These are phyloP conservation scores for Mycena belliarum DNA, from an alignment of 768 basidiomycete genomes.

Conservation along the genomic window DNA sequence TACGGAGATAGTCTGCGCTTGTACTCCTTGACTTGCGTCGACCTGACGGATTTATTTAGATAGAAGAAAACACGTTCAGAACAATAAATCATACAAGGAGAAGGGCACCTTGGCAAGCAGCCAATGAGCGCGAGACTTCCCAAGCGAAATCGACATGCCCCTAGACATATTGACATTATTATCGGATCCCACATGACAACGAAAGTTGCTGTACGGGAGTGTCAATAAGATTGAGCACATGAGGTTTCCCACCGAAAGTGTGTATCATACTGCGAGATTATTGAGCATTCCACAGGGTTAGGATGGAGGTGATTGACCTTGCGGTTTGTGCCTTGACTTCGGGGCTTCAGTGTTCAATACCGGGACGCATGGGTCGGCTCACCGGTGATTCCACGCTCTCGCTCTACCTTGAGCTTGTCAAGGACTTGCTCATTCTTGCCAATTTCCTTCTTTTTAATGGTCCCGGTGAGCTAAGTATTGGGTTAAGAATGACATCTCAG, in stretches of 20 bases:
- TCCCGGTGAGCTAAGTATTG: constrained; percentile 72
- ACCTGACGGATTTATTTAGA: constrained; percentile 54
- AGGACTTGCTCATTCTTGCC: constrained; percentile 83
- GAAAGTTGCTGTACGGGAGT: constrained; percentile 65
- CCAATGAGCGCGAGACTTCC: constrained; percentile 91
- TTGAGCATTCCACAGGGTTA: constrained; percentile 8
- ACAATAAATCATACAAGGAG: constrained; percentile 43
- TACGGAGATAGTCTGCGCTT: constrained; percentile 96
- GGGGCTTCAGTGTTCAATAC: not conserved
- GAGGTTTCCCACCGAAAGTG: constrained; percentile 48
- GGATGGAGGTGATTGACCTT: constrained; percentile 47
- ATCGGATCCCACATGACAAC: not conserved
- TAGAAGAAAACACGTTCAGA: not conserved
- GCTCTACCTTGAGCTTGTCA: constrained; percentile 95
- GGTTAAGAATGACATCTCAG: constrained; percentile 15
- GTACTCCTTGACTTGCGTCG: constrained; percentile 96
- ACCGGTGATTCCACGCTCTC: constrained; percentile 96
- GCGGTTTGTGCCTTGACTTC: constrained; percentile 95
- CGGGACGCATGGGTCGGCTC: constrained; percentile 15
- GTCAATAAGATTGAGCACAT: constrained; percentile 93
- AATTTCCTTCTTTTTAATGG: constrained; percentile 65
- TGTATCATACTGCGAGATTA: constrained; percentile 71
- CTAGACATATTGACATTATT: constrained; percentile 34
- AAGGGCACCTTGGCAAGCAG: constrained; percentile 90
- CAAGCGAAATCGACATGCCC: constrained; percentile 99